Conservation (phyloP, 352 stramenopile genomes). For the Globisporangium takayamanum region DNA sequence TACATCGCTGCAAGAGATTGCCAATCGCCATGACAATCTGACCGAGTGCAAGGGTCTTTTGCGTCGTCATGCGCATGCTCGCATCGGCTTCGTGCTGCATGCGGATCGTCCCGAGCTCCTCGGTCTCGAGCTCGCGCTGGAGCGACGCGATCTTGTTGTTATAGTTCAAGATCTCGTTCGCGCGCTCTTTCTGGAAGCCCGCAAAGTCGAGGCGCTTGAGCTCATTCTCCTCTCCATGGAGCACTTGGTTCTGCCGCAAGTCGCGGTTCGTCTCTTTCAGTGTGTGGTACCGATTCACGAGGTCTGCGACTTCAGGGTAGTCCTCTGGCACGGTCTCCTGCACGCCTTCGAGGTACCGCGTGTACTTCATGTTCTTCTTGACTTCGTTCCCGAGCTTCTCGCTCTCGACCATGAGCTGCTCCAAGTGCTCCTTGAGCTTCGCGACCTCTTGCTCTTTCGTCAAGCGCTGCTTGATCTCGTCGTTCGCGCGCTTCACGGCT, state of each 20-base stretch:
- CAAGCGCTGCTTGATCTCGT: slow-evolving; percentile 90
- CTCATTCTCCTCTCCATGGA: slow-evolving; percentile 86
- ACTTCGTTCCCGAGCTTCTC: slow-evolving; percentile 61
- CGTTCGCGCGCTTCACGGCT: slow-evolving; percentile 86
- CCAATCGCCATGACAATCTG: slow-evolving; percentile 88
- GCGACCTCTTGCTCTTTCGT: slow-evolving; percentile 86
- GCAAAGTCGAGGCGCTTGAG: slow-evolving; percentile 73
- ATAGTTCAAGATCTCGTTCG: slow-evolving; percentile 90
- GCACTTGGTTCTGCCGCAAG: slow-evolving; percentile 58
- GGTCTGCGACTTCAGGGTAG: slow-evolving; percentile 88
- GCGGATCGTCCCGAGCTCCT: slow-evolving; percentile 59
- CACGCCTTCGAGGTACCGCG: slow-evolving; percentile 83
- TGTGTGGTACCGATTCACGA: slow-evolving; percentile 90
- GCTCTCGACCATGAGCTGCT: slow-evolving; percentile 55
- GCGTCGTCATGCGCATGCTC: slow-evolving; percentile 79
- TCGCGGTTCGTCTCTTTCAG: slow-evolving; percentile 89
- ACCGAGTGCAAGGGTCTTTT: slow-evolving; percentile 88
- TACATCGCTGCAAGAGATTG: slow-evolving; percentile 78
- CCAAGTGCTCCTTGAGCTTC: slow-evolving; percentile 66
- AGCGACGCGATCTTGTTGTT: slow-evolving; percentile 89
- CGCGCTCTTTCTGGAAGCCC: slow-evolving; percentile 84
- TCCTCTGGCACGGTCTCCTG: slow-evolving; percentile 88
- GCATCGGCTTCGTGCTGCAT: slow-evolving; percentile 88
- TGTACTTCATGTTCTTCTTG: slow-evolving; percentile 84
- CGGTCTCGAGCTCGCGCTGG: slow-evolving; percentile 70